Evolutionary conservation across 2,329 filamentous ascomycete genomes (phyloP), one percentile per base, ranked within the genome.

Genomic region (Passalora sequoiae): DNA sequence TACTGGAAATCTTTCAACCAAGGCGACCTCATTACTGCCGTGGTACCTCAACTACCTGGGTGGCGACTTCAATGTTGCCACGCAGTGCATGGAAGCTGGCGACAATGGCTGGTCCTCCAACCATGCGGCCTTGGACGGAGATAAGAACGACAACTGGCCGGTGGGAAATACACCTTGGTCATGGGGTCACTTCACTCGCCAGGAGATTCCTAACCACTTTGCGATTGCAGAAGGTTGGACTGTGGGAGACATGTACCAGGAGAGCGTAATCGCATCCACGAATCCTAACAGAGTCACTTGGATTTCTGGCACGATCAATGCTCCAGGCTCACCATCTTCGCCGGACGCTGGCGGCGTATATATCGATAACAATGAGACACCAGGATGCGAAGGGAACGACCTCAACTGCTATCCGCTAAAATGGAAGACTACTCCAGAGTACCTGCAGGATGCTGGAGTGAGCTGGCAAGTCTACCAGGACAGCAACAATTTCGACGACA

Each of bases 31-130:
- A 12, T 62, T 78, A 9, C 65, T 73, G 9, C 75, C 75, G 0
- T 78, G 71, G 70, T 73, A 78, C 50, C 60, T 79, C 15, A 77
- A 76, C 51, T 76, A 77, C 50, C 64, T 71, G 4, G 50, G 51
- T n/a, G 74, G 73, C 2, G 61, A 66, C 28, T 76, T 67, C 63
- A 49, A 60, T 4, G 63, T 75, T 24, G 71, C 74, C 1, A 77
- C 74, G 4, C 76, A 78, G 53, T 78, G 76, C 74, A 75, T 0
- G 78, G 71, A 69, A 72, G 78, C 52, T 76, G 76, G 75, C 4
- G 64, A 62, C 48, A 78, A 79, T 48, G 69, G 69, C 15, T 79
- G 75, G 65, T 46, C 64, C 22, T 65, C 69, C 2, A 78, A 77
- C 46, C 76, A 78, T 25, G 68, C 66, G 1, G 71, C 74, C 3